Evolutionary conservation across 2,329 filamentous ascomycete genomes (phyloP).

Genomic region (Neopestalotiopsis sp.): DNA sequence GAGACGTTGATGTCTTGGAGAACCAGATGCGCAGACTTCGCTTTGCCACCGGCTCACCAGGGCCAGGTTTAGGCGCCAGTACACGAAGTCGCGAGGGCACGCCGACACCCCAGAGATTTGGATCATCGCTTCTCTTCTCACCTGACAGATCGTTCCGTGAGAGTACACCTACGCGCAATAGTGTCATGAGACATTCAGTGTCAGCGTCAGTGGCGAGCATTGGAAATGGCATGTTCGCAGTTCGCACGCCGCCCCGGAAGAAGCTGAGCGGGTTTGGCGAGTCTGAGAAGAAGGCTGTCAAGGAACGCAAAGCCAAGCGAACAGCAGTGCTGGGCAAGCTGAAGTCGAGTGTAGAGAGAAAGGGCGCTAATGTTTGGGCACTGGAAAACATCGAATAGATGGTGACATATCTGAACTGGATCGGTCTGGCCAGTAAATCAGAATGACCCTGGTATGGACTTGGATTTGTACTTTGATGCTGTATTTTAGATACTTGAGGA

Average conservation of each 20-base stretch:
- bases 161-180: constrained; percentile 42
- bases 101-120: constrained; percentile 42
- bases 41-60: constrained; percentile 45
- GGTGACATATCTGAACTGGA: background rate
- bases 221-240: constrained; percentile 30
- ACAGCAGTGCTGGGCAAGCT: constrained; percentile 59
- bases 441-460: background rate
- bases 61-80: constrained; percentile 45
- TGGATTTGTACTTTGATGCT: background rate
- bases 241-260: constrained; percentile 57
- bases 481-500: background rate
- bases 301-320: constrained; percentile 57
- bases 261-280: constrained; percentile 66
- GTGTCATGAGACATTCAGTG: constrained; percentile 46
- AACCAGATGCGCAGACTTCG: constrained; percentile 79
- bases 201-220: constrained; percentile 47
- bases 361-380: constrained; percentile 53
- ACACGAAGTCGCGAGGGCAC: constrained; percentile 47
- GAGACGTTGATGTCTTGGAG: constrained; percentile 89
- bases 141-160: constrained; percentile 45
- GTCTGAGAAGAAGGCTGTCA: constrained; percentile 62
- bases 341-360: constrained; percentile 52
- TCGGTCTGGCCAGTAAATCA: background rate
- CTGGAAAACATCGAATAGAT: constrained; percentile 49
- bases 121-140: constrained; percentile 35